Base-by-base conservation (phyloP, 2,329 filamentous ascomycete genomes). In the Claviceps capensis region DNA sequence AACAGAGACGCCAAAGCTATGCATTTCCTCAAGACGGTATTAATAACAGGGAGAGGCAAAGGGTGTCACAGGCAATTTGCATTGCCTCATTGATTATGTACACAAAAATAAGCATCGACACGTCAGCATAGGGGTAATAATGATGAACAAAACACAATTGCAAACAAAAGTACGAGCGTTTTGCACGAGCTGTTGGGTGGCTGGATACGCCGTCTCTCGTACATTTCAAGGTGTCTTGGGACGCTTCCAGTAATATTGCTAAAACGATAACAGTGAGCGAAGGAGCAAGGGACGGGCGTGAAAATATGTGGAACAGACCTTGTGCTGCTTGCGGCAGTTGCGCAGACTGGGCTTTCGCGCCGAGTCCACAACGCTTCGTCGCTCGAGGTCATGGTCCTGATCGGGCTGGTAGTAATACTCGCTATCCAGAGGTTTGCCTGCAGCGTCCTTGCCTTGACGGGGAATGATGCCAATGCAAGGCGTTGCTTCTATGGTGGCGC, bases 401-500 rank as follows among this genome's bases (percentile, higher is more conserved):
- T 97, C 91, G 0, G 90, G 86, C 7, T 96, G 76, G 63, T 98
- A 98, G 69, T 97, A 97, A 67, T 94, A 97, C 67, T 98, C 90
- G 72, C 87, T 94, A 74, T 98, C 91, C 1, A 98, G 78, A 6
- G 84, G 72, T 71, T 96, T 93, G 59, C 93, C 93, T 0, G 93
- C 91, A 5, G 93, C 93, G 64, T 98, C 93, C 68, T 97, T 98
- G 63, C 93, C 93, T 65, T 91, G 84, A 41, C 93, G 84, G 49
- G 78, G 76, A 60, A 98, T 95, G 66, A 93, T 85, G 47, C 93
- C 93, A 56, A 97, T 82, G 63, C 88, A 95, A 8, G 78, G 68
- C 5, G 87, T 86, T 23, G 74, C 72, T 63, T 89, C 85, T 44
- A 97, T 78, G 53, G 94, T 76, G 46, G 70, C 73, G 54, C 83